Base-by-base conservation (phyloP, 768 basidiomycete species). In the Holtermannia corniformis region DNA sequence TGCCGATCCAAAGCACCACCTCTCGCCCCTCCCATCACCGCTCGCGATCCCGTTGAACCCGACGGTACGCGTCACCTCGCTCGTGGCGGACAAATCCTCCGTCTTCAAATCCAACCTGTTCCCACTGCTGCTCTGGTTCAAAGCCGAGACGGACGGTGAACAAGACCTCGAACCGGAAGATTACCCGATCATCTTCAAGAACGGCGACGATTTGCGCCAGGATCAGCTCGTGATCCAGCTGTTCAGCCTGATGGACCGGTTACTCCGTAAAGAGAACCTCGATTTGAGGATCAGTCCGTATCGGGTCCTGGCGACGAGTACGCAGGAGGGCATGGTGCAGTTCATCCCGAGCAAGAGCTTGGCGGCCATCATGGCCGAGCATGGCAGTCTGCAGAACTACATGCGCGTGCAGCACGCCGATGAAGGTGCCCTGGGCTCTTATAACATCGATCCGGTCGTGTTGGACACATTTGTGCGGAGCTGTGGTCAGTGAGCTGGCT, bases 71-170 rank as follows among this genome's bases (percentile, higher is more conserved):
- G 78, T 95, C 32, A 85, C 82, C 0, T 91, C 93, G 0, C 87
- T 97, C 65, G 82, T 84, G 45, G 76, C 92, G 1, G 92, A 97
- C 50, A 88, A 89, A 67, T 93, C 89, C 0, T 86, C 85, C 16
- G 85, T 97, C 28, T 97, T 99, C 80, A 99, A 97, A 70, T 95
- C 91, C 43, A 96, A 92, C 67, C 82, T 96, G 50, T 89, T 83
- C 63, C 95, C 95, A 0, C 78, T 99, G 49, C 77, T 93, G 19
- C 77, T 99, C 16, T 89, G 86, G 71, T 93, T 97, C 72, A n/a
- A n/a, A n/a, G n/a, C n/a, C n/a, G 84, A 87, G 61, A 86, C 86
- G 60, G 76, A 82, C 10, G 25, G 47, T 10, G 61, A 61, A 37
- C 56, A 58, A 26, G 49, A 51, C 5, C 52, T 43, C 20, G 60